These are phyloP conservation scores for Stagonosporopsis rhizophila DNA, from an alignment of 2,329 filamentous ascomycete species.

Conservation along the genomic window DNA sequence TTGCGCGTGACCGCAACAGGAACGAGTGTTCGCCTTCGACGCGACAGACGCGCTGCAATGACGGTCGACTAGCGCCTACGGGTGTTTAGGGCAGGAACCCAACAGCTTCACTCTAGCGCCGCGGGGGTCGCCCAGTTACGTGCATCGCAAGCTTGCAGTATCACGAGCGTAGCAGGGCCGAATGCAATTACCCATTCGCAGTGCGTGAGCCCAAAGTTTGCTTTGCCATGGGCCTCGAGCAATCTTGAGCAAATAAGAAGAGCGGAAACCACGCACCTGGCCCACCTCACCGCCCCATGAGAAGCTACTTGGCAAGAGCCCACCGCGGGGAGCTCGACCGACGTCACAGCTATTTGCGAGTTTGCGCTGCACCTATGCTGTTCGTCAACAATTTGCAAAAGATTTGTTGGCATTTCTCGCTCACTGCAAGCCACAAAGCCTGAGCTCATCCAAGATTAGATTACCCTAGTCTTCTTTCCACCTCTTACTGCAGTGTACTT, in stretches of 20 bases:
- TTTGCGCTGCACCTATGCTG: slow-evolving; percentile 6
- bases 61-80: slow-evolving; percentile 17
- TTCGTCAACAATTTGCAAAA: slow-evolving; percentile 13
- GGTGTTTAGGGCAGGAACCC: slow-evolving; percentile 19
- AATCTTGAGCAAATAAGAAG: slow-evolving; percentile 8
- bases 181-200: slow-evolving; percentile 6
- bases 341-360: slow-evolving; percentile 19
- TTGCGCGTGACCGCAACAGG: slow-evolving; percentile 20
- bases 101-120: slow-evolving; percentile 19
- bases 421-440: slow-evolving; percentile 26
- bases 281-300: slow-evolving; percentile 16
- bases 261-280: slow-evolving; percentile 1
- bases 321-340: slow-evolving; percentile 16
- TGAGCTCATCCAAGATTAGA: slow-evolving; percentile 14
- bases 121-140: slow-evolving; percentile 9
- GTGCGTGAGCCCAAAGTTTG: slow-evolving; percentile 1
- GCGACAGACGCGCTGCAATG: slow-evolving; percentile 16
- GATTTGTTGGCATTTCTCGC: slow-evolving; percentile 10
- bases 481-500: slow-evolving; percentile 19
- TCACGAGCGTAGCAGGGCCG: slow-evolving; percentile 5
- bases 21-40: slow-evolving; percentile 16
- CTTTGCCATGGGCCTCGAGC: slow-evolving; percentile 11
- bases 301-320: slow-evolving; percentile 13
- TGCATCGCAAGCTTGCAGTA: slow-evolving; percentile 1
- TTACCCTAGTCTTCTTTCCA: slow-evolving; percentile 18